Percentiles rank a stretch among this genome's conserved stretches.
Evolutionary conservation across 257 asterid species (phyloP).

Genomic region (Solanum bulbocastanum): DNA sequence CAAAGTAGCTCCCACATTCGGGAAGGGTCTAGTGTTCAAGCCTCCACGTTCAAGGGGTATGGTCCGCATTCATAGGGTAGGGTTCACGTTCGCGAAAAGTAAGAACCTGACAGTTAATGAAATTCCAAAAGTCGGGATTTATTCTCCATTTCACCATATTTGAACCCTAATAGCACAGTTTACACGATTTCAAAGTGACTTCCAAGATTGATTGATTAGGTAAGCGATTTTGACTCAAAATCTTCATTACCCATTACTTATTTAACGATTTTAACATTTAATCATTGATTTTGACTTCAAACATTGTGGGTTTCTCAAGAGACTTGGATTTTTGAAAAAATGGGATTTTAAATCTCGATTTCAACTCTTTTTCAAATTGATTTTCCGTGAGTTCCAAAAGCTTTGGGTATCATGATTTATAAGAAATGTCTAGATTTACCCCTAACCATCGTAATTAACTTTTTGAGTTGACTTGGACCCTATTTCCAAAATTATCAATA

Average conservation of each 20-base stretch:
- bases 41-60: too few species aligned
- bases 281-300: not conserved
- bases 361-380: not conserved
- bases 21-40: too few species aligned
- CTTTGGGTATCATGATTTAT: not conserved
- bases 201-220: not conserved
- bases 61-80: too few species aligned
- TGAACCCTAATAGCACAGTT: too few species aligned
- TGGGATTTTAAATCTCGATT: too few species aligned
- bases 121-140: not conserved
- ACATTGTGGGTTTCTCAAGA: not conserved
- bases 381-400: not conserved
- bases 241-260: not conserved
- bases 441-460: not conserved
- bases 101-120: too few species aligned
- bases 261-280: not conserved
- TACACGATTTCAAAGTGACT: too few species aligned
- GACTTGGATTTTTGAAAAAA: not conserved
- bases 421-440: too few species aligned
- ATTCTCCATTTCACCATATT: not conserved
- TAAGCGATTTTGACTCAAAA: not conserved
- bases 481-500: not conserved
- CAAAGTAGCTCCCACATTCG: too few species aligned
- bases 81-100: too few species aligned
- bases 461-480: not conserved